These are phyloP conservation scores for Calocybe cyanea DNA, from an alignment of 768 basidiomycete genomes.

Conservation along the genomic window DNA sequence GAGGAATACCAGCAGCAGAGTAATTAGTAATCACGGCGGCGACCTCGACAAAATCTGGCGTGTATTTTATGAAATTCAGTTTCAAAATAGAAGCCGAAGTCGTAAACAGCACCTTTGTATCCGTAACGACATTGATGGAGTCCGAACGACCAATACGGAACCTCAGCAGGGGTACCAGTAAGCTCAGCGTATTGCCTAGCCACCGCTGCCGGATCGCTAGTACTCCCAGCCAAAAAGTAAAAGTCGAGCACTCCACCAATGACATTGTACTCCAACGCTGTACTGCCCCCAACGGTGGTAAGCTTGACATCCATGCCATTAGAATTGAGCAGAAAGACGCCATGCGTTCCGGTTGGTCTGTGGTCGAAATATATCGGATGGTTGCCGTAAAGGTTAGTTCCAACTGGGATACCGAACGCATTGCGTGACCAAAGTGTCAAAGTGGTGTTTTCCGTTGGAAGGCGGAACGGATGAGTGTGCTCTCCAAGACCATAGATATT, in stretches of 20 bases:
- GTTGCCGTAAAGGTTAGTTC: conserved; percentile 64
- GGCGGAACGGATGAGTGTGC: conserved; percentile 61
- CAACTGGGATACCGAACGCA: conserved; percentile 51
- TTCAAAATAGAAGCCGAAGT: too few species aligned
- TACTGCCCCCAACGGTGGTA: conserved; percentile 32
- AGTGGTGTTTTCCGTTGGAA: conserved; percentile 43
- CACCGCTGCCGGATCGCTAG: conserved; percentile 51
- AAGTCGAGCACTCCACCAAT: conserved; percentile 79
- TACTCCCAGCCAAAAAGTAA: conserved; percentile 72
- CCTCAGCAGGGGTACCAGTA: conserved; percentile 62
- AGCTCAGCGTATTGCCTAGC: conserved; percentile 68
- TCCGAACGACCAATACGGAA: conserved; percentile 73
- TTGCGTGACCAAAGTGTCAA: conserved; percentile 65
- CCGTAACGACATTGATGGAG: conserved; percentile 73
- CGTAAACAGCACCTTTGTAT: conserved; percentile 43
- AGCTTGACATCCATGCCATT: conserved; percentile 80
- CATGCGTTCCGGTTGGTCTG: conserved; percentile 61
- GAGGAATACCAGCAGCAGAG: conserved; percentile 55
- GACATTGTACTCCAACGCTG: conserved; percentile 65
- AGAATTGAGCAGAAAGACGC: conserved; percentile 64
- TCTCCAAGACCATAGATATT: conserved; percentile 83
- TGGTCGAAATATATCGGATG: conserved; percentile 76
- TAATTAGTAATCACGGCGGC: conserved; percentile 61
- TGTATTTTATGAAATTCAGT: neutral
- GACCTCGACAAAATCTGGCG: conserved; percentile 56